Evolutionary conservation across 2,329 filamentous ascomycete genomes (phyloP), one percentile per base, ranked within the genome.

Genomic region (Alternaria incomplexa): DNA sequence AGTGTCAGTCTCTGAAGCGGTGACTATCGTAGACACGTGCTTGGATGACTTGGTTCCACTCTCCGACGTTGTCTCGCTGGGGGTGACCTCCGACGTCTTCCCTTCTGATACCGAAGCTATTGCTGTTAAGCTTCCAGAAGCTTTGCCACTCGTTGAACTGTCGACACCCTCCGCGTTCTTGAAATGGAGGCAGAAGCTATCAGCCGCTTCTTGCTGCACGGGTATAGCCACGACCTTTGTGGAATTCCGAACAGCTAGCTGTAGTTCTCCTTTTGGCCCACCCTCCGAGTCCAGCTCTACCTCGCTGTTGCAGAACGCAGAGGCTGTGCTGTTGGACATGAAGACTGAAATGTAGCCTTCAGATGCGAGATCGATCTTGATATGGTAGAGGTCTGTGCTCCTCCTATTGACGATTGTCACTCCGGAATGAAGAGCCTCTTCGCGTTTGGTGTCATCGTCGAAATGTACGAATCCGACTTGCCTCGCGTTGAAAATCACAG

Each of bases 261-360:
- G 28, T 0, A 65, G 50, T 9, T 51, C 44, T 4, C 40, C 8
- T n/a, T 57, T 28, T 1, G 46, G 13, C 3, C 26, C 9, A 30
- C 44, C 17, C 23, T 58, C 52, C 5, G 45, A 51, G 4, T 22
- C 10, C 6, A 26, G 20, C 3, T 48, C 26, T 23, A n/a, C 11
- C 12, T 51, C 30, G 5, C 8, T 13, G 15, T 57, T 25, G 23
- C 63, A 65, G 53, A 65, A 63, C 9, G 9, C 2, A 2, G 26
- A 36, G 4, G 57, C 44, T 6, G 43, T 51, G 5, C 5, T 55
- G 11, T 57, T 52, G 4, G 56, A 8, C 22, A 63, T 55, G n/a
- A 50, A 65, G 1, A 65, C 17, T 1, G 56, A 59, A 4, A 63
- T 43, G 20, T 63, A 63, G 12, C 61, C 63, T 52, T 55, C 53